phyloP scores from a whole-genome alignment of 2,329 filamentous ascomycete species.

The Amesomyces nigricolor region DNA sequence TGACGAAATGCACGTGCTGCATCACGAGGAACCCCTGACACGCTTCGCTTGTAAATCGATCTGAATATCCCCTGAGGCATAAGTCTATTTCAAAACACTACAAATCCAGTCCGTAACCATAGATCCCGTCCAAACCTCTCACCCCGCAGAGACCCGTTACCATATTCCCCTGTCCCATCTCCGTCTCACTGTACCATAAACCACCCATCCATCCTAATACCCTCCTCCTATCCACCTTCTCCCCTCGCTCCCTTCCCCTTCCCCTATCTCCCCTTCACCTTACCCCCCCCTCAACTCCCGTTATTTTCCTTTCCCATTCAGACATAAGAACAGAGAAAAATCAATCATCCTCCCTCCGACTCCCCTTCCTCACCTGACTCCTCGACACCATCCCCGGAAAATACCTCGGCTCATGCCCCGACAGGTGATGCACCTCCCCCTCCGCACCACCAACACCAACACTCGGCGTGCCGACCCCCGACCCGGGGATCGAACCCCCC shows the following conservation, averaged over 20 bases:
- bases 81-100: not conserved
- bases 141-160: not conserved
- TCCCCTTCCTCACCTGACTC: slow-evolving; percentile 40
- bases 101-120: no score
- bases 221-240: no score
- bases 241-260: no score
- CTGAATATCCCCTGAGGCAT: not conserved
- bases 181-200: no score
- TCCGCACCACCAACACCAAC: slow-evolving; percentile 29
- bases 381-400: slow-evolving; percentile 65
- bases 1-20: no score
- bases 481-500: not conserved
- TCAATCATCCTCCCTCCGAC: slow-evolving; percentile 36
- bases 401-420: slow-evolving; percentile 55
- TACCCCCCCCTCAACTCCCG: no score
- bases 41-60: not conserved
- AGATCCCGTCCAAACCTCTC: not conserved
- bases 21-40: no score
- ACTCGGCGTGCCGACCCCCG: slow-evolving; percentile 11
- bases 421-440: slow-evolving; percentile 22
- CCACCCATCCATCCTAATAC: no score
- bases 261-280: no score
- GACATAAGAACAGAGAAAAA: not conserved
- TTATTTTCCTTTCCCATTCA: no score
- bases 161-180: no score